A percentile compares a stretch with the other conserved stretches of the same genome.
Conservation (phyloP, 1,284 basidiomycete species). For the Cutaneotrichosporon mucoides region DNA sequence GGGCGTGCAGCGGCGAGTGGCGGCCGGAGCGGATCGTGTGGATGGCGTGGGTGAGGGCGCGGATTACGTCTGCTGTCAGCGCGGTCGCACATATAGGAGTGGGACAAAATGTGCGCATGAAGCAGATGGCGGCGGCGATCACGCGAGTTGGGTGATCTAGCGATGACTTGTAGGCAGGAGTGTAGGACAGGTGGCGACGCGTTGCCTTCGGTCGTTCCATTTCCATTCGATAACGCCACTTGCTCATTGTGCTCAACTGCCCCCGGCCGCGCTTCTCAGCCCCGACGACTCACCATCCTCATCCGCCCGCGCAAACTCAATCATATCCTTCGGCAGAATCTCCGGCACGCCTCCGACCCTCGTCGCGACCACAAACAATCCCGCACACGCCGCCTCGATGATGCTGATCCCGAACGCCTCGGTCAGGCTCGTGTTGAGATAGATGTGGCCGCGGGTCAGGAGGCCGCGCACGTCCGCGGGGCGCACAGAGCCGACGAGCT, state of each 20-base stretch:
- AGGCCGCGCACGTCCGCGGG: slow-evolving; percentile 81
- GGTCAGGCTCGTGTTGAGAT: slow-evolving; percentile 91
- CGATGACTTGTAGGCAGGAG: too few species aligned
- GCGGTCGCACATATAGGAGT: not conserved
- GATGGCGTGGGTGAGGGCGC: slow-evolving; percentile 77
- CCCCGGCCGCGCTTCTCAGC: too few species aligned
- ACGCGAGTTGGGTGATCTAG: too few species aligned
- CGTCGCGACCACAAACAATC: slow-evolving; percentile 90
- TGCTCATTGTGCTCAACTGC: too few species aligned
- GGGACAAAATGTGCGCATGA: too few species aligned
- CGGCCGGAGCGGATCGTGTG: slow-evolving; percentile 61
- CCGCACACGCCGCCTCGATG: slow-evolving; percentile 91
- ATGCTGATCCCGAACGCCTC: slow-evolving; percentile 96
- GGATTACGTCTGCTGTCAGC: slow-evolving; percentile 65
- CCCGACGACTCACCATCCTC: slow-evolving; percentile 63
- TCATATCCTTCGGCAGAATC: slow-evolving; percentile 87
- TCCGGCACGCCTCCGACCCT: slow-evolving; percentile 94
- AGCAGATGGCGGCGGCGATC: too few species aligned
- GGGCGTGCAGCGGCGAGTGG: slow-evolving; percentile 75
- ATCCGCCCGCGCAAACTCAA: slow-evolving; percentile 86
- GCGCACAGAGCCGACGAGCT: slow-evolving; percentile 75
- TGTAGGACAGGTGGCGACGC: too few species aligned
- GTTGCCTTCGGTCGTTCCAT: too few species aligned
- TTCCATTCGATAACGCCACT: too few species aligned
- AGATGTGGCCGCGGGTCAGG: slow-evolving; percentile 78